Evolutionary conservation across 805 yeast species (phyloP), one percentile per base, ranked within the genome.

Genomic region (Spathaspora boniae): DNA sequence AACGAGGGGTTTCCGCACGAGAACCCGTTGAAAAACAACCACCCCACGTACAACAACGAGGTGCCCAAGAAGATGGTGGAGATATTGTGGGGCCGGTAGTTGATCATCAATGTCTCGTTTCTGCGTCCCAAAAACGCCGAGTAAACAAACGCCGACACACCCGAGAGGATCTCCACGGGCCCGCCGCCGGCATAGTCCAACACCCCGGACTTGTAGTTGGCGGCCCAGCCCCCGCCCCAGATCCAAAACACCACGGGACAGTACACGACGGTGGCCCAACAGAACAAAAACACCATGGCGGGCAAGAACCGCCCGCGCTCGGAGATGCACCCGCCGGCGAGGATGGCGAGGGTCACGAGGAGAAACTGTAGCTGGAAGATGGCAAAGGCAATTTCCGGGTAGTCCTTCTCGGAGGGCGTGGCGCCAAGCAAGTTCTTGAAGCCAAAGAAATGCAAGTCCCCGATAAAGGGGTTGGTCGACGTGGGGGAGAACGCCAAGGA

Each of bases 121-220:
- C 97, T 73, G 49, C 84, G 76, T 7, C 96, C 96, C 36, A 86
- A 61, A 44, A 83, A 82, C 38, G 77, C 79, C n/a, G 88, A 78
- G 48, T 82, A 82, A 4, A 86, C 95, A 49, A 91, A 80, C 1
- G 96, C 97, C 23, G 87, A 84, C 16, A 88, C 83, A 42, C 98
- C 98, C 16, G 94, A 81, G 20, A 86, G 72, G 38, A 93, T 86
- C 58, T 91, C 98, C 18, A 91, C 96, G 1, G 97, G 95, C 0
- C 97, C 97, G 38, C 98, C 98, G 20, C 98, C 98, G 16, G 98
- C 98, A 59, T 86, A 91, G 58, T 91, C 98, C 34, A 91, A 68
- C 2, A 82, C 98, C 5, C 95, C 96, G 80, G 95, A 91, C 48
- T 78, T 70, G 58, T 58, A 67, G 11, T 43, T 32, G 46, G 72